Evolutionary conservation across 257 asterid species (phyloP).

Genomic region (Solanum chiquidenum): DNA sequence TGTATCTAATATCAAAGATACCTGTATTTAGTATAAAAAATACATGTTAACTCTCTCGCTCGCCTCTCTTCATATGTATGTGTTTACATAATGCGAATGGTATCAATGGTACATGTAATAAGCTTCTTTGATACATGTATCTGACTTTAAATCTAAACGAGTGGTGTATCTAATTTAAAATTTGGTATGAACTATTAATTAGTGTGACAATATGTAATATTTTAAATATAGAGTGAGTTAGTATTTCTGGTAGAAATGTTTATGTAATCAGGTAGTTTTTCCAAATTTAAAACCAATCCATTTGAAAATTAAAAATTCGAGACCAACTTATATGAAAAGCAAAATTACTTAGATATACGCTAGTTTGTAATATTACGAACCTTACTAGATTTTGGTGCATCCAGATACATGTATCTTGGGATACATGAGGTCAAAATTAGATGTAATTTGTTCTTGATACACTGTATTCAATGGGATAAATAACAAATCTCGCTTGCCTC

Average conservation of each 20-base stretch:
- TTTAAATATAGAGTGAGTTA: background rate
- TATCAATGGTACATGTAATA: background rate
- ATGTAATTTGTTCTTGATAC: background rate
- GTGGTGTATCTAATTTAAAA: background rate
- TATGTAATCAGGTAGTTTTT: background rate
- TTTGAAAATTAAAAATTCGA: no score
- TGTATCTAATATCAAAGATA: background rate
- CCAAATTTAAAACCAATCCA: background rate
- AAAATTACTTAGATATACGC: background rate
- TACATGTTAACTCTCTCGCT: background rate
- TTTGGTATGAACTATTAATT: background rate
- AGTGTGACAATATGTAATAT: background rate
- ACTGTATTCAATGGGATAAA: background rate
- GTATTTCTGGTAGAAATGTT: background rate
- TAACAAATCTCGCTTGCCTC: background rate
- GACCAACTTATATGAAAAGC: background rate
- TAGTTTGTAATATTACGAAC: background rate
- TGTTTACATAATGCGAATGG: background rate
- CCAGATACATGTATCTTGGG: background rate
- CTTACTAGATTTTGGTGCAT: background rate
- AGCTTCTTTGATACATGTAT: background rate
- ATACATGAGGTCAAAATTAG: background rate
- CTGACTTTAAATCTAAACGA: background rate
- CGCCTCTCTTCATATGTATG: background rate
- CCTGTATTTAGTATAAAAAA: background rate